phyloP scores from a whole-genome alignment of 768 basidiomycete species.

The Hericium alpestre region DNA sequence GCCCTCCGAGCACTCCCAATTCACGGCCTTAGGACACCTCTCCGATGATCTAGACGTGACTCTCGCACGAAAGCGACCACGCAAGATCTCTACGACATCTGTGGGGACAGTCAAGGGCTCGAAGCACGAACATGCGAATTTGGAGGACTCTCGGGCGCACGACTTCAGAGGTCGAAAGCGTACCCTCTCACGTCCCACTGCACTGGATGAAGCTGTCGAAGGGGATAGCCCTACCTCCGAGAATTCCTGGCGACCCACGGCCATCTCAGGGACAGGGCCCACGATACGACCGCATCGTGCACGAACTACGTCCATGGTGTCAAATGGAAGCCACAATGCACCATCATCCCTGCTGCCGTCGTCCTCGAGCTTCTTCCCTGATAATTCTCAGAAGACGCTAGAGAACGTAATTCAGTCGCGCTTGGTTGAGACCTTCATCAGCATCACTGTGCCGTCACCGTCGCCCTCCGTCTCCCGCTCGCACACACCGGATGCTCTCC shows the following conservation, averaged over 20 bases:
- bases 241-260: slow-evolving; percentile 4
- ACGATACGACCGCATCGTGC: slow-evolving; percentile 1
- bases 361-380: slow-evolving; percentile 31
- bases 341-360: slow-evolving; percentile 1
- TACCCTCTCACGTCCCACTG: slow-evolving; percentile 17
- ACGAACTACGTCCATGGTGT: slow-evolving; percentile 5
- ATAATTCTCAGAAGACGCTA: slow-evolving; percentile 56
- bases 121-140: slow-evolving; percentile 30
- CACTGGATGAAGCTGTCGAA: slow-evolving; percentile 15
- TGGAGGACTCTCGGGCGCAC: slow-evolving; percentile 21
- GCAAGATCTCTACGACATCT: slow-evolving; percentile 54
- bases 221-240: neutral
- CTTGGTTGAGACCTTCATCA: slow-evolving; percentile 69
- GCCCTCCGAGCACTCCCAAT: slow-evolving; percentile 53
- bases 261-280: slow-evolving; percentile 3
- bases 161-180: slow-evolving; percentile 32
- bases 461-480: slow-evolving; percentile 3
- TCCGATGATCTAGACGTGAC: slow-evolving; percentile 66
- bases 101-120: slow-evolving; percentile 35
- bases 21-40: slow-evolving; percentile 42
- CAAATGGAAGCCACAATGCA: slow-evolving; percentile 3
- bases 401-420: slow-evolving; percentile 66
- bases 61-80: slow-evolving; percentile 43
- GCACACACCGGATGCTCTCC: neutral
- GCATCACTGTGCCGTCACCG: slow-evolving; percentile 32